Evolutionary conservation across 1,139 yeast genomes (phyloP).

Genomic region (Scheffersomyces insectosa): DNA sequence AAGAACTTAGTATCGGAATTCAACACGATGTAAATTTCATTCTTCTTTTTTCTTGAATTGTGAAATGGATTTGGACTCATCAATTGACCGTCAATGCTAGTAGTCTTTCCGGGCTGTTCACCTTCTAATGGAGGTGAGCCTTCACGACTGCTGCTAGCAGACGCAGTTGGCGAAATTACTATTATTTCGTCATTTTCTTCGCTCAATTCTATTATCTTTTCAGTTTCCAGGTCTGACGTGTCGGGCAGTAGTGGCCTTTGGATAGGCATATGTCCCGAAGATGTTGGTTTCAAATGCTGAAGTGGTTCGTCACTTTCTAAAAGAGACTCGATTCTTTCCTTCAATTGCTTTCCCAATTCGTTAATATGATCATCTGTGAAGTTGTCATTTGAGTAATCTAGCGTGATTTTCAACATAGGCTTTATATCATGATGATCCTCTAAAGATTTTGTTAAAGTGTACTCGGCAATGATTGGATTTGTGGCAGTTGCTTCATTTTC

Average conservation of each 20-base stretch:
- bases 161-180: slow-evolving; percentile 20
- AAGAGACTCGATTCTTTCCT: slow-evolving; percentile 31
- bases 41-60: slow-evolving; percentile 11
- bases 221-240: slow-evolving; percentile 3
- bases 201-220: slow-evolving; percentile 20
- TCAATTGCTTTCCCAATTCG: slow-evolving; percentile 33
- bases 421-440: slow-evolving; percentile 21
- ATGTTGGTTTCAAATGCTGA: background rate
- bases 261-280: slow-evolving; percentile 6
- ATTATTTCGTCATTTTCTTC: slow-evolving; percentile 18
- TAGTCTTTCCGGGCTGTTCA: slow-evolving; percentile 9
- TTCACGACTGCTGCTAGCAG: slow-evolving; percentile 9
- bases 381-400: slow-evolving; percentile 33
- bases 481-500: slow-evolving; percentile 34
- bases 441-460: slow-evolving; percentile 35
- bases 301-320: slow-evolving; percentile 15
- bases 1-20: slow-evolving; percentile 55
- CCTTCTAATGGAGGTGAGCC: slow-evolving; percentile 11
- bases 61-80: background rate
- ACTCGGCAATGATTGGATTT: slow-evolving; percentile 47
- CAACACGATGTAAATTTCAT: slow-evolving; percentile 38
- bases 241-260: background rate
- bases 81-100: background rate
- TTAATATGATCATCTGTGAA: slow-evolving; percentile 39
- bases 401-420: slow-evolving; percentile 40